Evolutionary conservation across 23 red algal genomes (phyloP).

Genomic region (Cyanidioschyzon merolae): DNA sequence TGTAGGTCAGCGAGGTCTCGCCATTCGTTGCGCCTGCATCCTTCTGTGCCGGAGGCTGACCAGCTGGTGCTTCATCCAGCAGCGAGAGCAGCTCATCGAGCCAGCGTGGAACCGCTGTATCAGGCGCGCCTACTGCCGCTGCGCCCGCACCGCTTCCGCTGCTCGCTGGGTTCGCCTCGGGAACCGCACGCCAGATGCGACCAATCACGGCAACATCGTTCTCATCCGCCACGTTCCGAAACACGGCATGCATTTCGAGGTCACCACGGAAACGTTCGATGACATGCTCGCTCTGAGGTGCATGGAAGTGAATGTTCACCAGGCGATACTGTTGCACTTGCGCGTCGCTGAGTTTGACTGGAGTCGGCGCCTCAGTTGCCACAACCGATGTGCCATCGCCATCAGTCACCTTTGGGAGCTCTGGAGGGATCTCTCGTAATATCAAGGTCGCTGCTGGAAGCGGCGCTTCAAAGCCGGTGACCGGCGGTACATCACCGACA

Average conservation of each 20-base stretch:
- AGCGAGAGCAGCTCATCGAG: constrained; percentile 3
- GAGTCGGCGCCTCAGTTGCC: background rate
- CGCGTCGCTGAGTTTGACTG: background rate
- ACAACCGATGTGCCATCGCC: background rate
- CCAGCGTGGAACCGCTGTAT: background rate
- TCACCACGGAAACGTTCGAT: background rate
- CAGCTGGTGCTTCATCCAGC: background rate
- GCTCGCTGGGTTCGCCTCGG: background rate
- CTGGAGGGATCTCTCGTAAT: background rate
- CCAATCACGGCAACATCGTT: constrained; percentile 12
- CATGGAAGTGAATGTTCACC: constrained; percentile 2
- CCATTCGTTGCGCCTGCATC: background rate
- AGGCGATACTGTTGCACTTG: constrained; percentile 4
- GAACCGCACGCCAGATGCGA: constrained; percentile 3
- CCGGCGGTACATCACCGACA: constrained; percentile 2
- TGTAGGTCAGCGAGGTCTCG: background rate
- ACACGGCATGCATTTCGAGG: constrained; percentile 16
- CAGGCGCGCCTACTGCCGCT: background rate
- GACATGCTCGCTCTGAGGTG: constrained; percentile 18
- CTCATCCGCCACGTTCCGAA: constrained; percentile 4
- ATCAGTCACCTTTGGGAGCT: background rate
- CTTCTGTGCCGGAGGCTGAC: background rate
- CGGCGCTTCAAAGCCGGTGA: constrained; percentile 7
- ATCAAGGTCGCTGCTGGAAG: constrained; percentile 1
- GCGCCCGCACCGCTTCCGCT: background rate